Conservation (phyloP, 2,329 filamentous ascomycete genomes). For the Lasiodiplodia sp. region DNA sequence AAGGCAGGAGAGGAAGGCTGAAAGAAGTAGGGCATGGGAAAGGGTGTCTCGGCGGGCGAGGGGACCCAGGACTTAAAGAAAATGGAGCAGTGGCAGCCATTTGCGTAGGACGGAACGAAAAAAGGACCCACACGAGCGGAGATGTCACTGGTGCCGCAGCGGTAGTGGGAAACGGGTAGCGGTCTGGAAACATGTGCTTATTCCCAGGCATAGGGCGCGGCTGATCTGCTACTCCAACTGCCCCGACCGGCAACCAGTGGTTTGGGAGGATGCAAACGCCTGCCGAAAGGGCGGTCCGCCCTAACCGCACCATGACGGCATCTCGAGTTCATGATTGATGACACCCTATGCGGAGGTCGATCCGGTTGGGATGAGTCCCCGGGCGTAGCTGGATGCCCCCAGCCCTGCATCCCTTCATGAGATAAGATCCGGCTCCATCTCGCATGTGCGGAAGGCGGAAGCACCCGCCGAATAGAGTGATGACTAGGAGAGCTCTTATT, state of each 20-base stretch:
- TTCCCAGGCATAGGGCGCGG: constrained; percentile 21
- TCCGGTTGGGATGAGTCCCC: background rate
- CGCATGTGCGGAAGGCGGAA: constrained; percentile 14
- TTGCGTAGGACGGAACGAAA: constrained; percentile 23
- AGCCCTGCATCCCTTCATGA: background rate
- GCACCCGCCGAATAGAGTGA: constrained; percentile 18
- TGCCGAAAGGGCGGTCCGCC: constrained; percentile 11
- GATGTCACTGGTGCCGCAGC: constrained; percentile 15
- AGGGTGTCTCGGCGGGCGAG: constrained; percentile 19
- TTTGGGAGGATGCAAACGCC: background rate
- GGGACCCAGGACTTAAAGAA: constrained; percentile 1
- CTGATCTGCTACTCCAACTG: constrained; percentile 23
- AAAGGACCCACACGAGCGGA: constrained; percentile 27
- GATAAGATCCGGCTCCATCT: constrained; percentile 5
- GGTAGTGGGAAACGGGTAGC: constrained; percentile 23
- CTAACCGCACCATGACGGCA: constrained; percentile 22
- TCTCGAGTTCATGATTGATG: background rate
- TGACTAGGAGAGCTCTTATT: constrained; percentile 16
- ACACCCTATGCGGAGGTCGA: background rate
- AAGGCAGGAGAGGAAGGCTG: constrained; percentile 20
- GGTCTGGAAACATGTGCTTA: constrained; percentile 25
- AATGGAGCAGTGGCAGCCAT: constrained; percentile 2
- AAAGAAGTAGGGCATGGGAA: constrained; percentile 11
- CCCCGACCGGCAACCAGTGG: constrained; percentile 18
- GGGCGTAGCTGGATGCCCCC: background rate